phyloP scores from a whole-genome alignment of 352 stramenopile genomes.

The Phytophthora pini region DNA sequence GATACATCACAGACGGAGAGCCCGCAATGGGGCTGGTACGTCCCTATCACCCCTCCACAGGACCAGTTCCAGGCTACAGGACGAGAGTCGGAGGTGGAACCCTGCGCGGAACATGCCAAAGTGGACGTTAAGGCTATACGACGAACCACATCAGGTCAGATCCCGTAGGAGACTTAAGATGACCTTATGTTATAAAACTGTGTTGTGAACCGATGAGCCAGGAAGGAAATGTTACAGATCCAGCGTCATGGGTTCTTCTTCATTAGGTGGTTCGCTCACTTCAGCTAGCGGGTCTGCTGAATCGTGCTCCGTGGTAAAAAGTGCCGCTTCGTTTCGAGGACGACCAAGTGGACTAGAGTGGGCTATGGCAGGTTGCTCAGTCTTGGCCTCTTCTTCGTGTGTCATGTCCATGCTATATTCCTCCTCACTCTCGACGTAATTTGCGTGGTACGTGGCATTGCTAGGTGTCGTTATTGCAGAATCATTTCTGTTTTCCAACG shows the following conservation, averaged over 20 bases:
- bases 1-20: constrained; percentile 63
- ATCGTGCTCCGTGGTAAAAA: too few relatives aligned
- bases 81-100: constrained; percentile 8
- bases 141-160: constrained; percentile 44
- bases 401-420: constrained; percentile 32
- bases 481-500: background rate
- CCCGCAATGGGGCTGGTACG: constrained; percentile 89
- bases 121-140: constrained; percentile 27
- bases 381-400: constrained; percentile 13
- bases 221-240: constrained; percentile 23
- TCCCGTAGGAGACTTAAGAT: constrained; percentile 30
- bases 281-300: background rate
- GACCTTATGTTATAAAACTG: constrained; percentile 17
- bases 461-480: background rate
- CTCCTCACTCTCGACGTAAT: constrained; percentile 11
- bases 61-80: constrained; percentile 49
- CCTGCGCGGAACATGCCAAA: background rate
- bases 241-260: constrained; percentile 21
- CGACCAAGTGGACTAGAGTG: background rate
- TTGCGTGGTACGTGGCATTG: background rate
- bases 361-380: background rate
- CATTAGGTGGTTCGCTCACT: constrained; percentile 1
- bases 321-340: background rate
- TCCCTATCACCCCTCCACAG: constrained; percentile 83
- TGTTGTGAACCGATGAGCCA: constrained; percentile 1